Evolutionary conservation across 148 eudicot genomes (phyloP).

Genomic region (Heliosperma pusillum): DNA sequence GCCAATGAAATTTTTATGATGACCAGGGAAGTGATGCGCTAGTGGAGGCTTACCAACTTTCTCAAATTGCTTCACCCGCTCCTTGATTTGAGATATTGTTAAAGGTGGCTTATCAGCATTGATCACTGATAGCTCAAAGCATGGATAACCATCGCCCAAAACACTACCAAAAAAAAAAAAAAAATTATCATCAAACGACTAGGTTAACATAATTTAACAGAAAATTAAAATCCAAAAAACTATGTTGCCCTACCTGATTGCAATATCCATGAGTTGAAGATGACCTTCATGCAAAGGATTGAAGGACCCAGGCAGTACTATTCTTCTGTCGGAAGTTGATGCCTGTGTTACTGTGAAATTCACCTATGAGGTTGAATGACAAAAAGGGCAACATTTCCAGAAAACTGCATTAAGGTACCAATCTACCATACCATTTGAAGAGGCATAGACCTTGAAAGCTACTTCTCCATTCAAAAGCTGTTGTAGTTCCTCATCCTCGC

Average conservation of each 20-base stretch:
- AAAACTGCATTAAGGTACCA: background rate
- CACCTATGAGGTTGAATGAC: conserved; percentile 22
- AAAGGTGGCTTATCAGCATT: conserved; percentile 98
- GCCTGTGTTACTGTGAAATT: conserved; percentile 43
- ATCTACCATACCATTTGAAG: conserved; percentile 56
- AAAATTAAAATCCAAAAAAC: conserved; percentile 1
- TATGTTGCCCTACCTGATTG: conserved; percentile 49
- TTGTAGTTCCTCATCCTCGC: conserved; percentile 76
- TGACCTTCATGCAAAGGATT: conserved; percentile 96
- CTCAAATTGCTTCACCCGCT: conserved; percentile 86
- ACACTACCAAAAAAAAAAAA: conserved; percentile 47
- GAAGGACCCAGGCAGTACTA: conserved; percentile 87
- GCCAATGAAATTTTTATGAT: too few relatives aligned
- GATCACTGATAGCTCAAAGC: conserved; percentile 90
- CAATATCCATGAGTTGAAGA: conserved; percentile 84
- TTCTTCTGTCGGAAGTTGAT: conserved; percentile 57
- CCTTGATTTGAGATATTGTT: conserved; percentile 72
- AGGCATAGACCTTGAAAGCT: conserved; percentile 74
- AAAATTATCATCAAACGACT: background rate
- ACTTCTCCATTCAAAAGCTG: conserved; percentile 76
- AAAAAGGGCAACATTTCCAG: conserved; percentile 8
- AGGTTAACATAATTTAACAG: background rate
- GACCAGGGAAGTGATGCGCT: background rate
- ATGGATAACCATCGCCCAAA: conserved; percentile 72
- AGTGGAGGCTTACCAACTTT: conserved; percentile 60